Evolutionary conservation across 2,329 filamentous ascomycete species (phyloP), one percentile per base, ranked within the genome.

Genomic region (Scedosporium boydii): DNA sequence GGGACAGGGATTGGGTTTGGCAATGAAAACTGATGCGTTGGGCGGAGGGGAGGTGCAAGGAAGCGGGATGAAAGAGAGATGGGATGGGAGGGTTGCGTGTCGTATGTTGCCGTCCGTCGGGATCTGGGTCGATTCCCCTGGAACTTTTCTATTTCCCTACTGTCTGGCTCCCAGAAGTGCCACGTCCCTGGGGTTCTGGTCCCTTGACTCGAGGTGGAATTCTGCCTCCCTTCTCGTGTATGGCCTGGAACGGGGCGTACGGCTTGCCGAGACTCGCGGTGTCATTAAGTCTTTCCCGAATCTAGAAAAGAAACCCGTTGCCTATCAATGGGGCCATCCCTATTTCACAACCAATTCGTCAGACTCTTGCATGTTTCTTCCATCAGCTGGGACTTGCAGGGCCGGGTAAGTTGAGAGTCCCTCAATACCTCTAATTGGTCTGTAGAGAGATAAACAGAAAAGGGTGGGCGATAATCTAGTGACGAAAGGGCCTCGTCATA

Each of bases 41-140:
- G 18, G 18, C 12, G 21, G 21, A 27, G 23, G 12, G 12, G 51
- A 55, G 23, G 42, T 27, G 34, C 34, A 59, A 44, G 26, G 57
- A 44, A 46, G 58, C 18, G 58, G 12, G 14, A 60, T 16, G n/a
- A 16, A 34, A 34, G 23, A 53, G 26, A 51, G 58, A 51, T 14
- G 42, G 42, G 12, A 34, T n/a, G n/a, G 9, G 44, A 14, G 23
- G 59, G 46, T n/a, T 58, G 56, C 56, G n/a, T 23, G 16, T 16
- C 56, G 56, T 42, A 60, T 60, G 59, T 53, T 38, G 59, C 44
- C 14, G 23, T 26, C 23, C 51, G 51, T 55, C 51, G 51, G 51
- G 23, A 23, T 4, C 51, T 34, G 23, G 21, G 51, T 14, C 51
- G 23, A 55, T 27, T 55, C 12, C 23, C 58, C 16, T 42, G 18